Evolutionary conservation across 495 filamentous ascomycete species (phyloP).

Genomic region (Aspergillus heteromorphus): DNA sequence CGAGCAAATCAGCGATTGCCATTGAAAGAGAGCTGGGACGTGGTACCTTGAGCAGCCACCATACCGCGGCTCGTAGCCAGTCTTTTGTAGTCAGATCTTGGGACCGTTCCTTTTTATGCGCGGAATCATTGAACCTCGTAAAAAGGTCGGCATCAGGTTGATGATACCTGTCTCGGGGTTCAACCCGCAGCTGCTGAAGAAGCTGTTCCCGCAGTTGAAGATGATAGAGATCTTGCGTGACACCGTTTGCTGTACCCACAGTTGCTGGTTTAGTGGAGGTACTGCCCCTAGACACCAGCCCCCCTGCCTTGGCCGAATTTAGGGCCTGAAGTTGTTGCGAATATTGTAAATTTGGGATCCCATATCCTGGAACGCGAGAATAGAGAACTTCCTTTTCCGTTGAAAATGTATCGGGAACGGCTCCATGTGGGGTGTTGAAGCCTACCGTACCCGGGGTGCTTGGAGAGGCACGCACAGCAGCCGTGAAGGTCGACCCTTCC

Average conservation of each 20-base stretch:
- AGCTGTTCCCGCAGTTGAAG: constrained; percentile 25
- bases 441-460: constrained; percentile 1
- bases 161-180: constrained; percentile 26
- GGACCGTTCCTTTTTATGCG: constrained; percentile 21
- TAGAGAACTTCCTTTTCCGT: constrained; percentile 1
- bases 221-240: constrained; percentile 28
- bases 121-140: constrained; percentile 20
- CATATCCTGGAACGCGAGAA: not conserved
- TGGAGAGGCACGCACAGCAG: constrained; percentile 6
- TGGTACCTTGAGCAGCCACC: constrained; percentile 43
- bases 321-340: not conserved
- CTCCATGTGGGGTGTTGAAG: not conserved
- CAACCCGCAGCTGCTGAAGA: constrained; percentile 26
- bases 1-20: not conserved
- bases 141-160: constrained; percentile 21
- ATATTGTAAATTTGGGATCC: too few relatives aligned
- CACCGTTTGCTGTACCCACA: constrained; percentile 21
- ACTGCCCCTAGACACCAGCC: not conserved
- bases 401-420: not conserved
- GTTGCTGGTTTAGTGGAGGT: not conserved
- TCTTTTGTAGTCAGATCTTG: constrained; percentile 26
- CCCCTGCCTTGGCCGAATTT: not conserved
- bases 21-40: not conserved
- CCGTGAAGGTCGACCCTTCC: constrained; percentile 11
- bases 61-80: constrained; percentile 38